Evolutionary conservation across 2,329 filamentous ascomycete genomes (phyloP).

Genomic region (Aphanocladium album): DNA sequence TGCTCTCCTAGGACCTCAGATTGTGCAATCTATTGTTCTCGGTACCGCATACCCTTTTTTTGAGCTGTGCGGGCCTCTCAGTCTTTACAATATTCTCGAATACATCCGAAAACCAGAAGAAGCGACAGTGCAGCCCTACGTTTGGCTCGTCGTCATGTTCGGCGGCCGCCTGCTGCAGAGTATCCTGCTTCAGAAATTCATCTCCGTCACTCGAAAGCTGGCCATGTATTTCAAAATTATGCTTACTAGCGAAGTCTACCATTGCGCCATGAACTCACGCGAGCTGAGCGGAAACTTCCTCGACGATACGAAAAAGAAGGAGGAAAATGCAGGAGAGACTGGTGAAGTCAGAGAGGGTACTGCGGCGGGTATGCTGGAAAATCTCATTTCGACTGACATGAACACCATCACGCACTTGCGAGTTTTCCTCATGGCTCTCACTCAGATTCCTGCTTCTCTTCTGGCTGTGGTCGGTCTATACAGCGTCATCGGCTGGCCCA

Average conservation of each 20-base stretch:
- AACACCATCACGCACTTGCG: conserved; percentile 52
- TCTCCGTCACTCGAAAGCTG: conserved; percentile 50
- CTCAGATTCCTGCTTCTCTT: conserved; percentile 35
- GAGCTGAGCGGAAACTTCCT: conserved; percentile 51
- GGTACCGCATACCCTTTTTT: conserved; percentile 31
- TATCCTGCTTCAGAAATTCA: conserved; percentile 49
- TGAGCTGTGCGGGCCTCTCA: conserved; percentile 48
- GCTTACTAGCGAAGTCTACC: conserved; percentile 54
- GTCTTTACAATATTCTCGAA: conserved; percentile 47
- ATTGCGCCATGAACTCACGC: conserved; percentile 49
- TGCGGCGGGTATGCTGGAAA: conserved; percentile 47
- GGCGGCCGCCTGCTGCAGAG: conserved; percentile 43
- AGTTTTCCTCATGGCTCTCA: conserved; percentile 38
- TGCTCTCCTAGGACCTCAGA: conserved; percentile 36
- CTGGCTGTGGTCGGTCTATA: conserved; percentile 49
- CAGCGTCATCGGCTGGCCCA: conserved; percentile 50
- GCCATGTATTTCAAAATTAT: conserved; percentile 51
- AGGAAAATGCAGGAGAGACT: conserved; percentile 16
- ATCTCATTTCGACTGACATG: conserved; percentile 54
- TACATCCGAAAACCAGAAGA: conserved; percentile 44
- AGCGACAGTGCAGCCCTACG: conserved; percentile 41
- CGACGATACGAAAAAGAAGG: conserved; percentile 24
- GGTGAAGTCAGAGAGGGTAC: conserved; percentile 31
- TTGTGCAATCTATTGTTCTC: conserved; percentile 41
- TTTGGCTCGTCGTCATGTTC: conserved; percentile 52